phyloP scores from a whole-genome alignment of 441 rosid species.

The Brassica balearica region DNA sequence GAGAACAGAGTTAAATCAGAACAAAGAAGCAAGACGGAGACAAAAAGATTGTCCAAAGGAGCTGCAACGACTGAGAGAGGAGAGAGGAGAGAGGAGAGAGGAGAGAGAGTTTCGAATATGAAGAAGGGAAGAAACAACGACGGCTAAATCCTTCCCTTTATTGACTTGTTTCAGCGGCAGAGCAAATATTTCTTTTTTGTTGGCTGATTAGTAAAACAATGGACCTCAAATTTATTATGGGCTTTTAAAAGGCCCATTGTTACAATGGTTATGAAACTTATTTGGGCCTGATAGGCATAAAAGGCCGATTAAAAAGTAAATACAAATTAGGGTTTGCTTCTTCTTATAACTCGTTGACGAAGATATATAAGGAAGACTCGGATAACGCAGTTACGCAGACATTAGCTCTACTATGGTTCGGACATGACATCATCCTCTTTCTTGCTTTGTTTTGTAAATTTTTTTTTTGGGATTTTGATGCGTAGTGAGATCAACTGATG shows the following conservation, averaged over 20 bases:
- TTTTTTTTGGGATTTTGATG: too few relatives aligned
- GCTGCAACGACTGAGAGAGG: conserved; percentile 1
- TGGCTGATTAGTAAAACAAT: neutral
- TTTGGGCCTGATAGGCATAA: neutral
- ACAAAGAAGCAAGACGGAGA: neutral
- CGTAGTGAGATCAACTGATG: conserved; percentile 49
- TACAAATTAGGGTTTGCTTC: neutral
- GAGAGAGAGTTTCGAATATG: conserved; percentile 1
- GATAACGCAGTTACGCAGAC: too few relatives aligned
- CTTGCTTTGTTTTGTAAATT: too few relatives aligned
- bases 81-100: neutral
- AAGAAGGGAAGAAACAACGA: neutral
- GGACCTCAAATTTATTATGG: neutral
- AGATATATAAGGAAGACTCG: neutral
- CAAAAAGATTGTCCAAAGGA: neutral
- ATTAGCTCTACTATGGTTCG: too few relatives aligned
- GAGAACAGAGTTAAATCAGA: neutral
- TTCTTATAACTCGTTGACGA: neutral
- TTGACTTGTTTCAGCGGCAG: conserved; percentile 6
- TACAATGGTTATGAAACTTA: neutral
- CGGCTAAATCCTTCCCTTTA: neutral
- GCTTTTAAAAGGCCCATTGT: neutral
- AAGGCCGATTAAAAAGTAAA: neutral
- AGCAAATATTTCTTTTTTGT: neutral
- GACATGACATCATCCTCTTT: too few relatives aligned